Conservation (phyloP, 495 filamentous ascomycete genomes). For the Penicillium tannophilum region DNA sequence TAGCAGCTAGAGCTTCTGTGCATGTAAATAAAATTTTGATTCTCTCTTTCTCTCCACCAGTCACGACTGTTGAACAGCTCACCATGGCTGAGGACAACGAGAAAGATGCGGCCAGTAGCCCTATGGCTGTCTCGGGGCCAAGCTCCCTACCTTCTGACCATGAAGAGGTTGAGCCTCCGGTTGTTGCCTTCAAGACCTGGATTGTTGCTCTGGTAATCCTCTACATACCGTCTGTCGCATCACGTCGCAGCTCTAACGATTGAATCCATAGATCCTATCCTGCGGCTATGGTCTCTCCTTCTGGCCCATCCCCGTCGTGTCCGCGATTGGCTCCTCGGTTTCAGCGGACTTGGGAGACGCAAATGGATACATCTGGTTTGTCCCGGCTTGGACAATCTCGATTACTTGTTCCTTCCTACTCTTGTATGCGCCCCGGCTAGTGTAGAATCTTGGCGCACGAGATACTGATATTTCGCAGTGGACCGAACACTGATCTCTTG, state of each 20-base stretch:
- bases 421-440: conserved; percentile 17
- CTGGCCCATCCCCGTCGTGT: conserved; percentile 24
- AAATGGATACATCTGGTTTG: conserved; percentile 27
- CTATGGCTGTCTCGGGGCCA: not conserved
- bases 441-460: not conserved
- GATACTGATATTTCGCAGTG: conserved; percentile 16
- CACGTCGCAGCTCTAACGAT: not conserved
- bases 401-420: conserved; percentile 30
- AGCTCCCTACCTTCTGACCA: conserved; percentile 2
- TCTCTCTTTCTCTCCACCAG: too few relatives aligned
- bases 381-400: conserved; percentile 33
- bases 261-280: conserved; percentile 24
- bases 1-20: not conserved
- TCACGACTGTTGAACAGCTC: not conserved
- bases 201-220: conserved; percentile 23
- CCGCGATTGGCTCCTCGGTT: conserved; percentile 22
- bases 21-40: not conserved
- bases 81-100: conserved; percentile 17
- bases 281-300: conserved; percentile 34
- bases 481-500: conserved; percentile 29
- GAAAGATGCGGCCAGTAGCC: conserved; percentile 5
- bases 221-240: not conserved
- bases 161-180: conserved; percentile 16
- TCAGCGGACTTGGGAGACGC: conserved; percentile 28
- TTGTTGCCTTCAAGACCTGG: conserved; percentile 30